Conservation (phyloP, 1,139 yeast genomes). For the Torulaspora globosa region DNA sequence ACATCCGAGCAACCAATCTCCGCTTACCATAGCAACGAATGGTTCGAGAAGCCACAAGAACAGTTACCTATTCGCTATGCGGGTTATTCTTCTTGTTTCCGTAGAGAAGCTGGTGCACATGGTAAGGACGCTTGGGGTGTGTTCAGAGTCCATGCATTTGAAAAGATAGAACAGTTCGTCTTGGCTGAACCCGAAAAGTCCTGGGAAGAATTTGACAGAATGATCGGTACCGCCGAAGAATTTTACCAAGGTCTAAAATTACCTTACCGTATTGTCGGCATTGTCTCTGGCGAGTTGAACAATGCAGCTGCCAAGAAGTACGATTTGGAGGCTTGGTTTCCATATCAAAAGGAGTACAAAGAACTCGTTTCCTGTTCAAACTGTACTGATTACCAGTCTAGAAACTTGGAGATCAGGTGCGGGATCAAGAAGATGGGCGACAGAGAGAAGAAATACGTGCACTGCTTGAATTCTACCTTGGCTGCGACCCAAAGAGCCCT, state of each 20-base stretch:
- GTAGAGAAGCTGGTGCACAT: conserved; percentile 99
- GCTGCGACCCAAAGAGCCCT: conserved; percentile 98
- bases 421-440: conserved; percentile 96
- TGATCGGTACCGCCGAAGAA: conserved; percentile 88
- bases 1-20: conserved; percentile 99
- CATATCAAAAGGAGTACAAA: conserved; percentile 96
- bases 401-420: conserved; percentile 97
- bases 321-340: conserved; percentile 99
- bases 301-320: conserved; percentile 98
- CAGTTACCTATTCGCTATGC: conserved; percentile 96
- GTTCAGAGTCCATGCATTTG: conserved; percentile 97
- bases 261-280: conserved; percentile 96
- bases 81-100: conserved; percentile 96
- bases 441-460: conserved; percentile 95
- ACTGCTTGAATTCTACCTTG: conserved; percentile 94
- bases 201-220: conserved; percentile 93
- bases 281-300: conserved; percentile 97
- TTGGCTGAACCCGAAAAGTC: conserved; percentile 97
- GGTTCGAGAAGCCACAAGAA: conserved; percentile 97
- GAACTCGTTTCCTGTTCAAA: conserved; percentile 97
- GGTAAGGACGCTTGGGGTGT: conserved; percentile 99
- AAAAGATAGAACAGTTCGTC: conserved; percentile 94
- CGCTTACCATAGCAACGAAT: conserved; percentile 95
- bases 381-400: conserved; percentile 98
- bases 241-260: conserved; percentile 87